These are phyloP conservation scores for Aspergillus fructus DNA, from an alignment of 2,329 filamentous ascomycete genomes.

Conservation along the genomic window DNA sequence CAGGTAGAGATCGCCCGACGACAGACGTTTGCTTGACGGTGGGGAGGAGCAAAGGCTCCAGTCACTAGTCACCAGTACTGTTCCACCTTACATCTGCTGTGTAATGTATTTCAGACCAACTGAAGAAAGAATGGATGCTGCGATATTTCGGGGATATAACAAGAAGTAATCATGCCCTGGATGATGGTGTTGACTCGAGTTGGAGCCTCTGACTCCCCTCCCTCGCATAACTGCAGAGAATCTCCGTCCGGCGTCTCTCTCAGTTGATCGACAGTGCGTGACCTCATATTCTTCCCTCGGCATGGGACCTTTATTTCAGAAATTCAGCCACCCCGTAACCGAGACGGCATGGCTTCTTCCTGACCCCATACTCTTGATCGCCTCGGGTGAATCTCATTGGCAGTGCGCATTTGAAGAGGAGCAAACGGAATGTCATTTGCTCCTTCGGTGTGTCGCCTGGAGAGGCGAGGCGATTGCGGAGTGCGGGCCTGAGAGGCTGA, in stretches of 20 bases:
- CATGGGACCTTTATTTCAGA: slow-evolving; percentile 13
- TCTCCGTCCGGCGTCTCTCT: slow-evolving; percentile 1
- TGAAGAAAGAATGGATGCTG: not conserved
- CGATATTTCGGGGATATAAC: not conserved
- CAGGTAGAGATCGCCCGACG: slow-evolving; percentile 25
- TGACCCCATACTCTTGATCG: slow-evolving; percentile 10
- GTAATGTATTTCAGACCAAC: not conserved
- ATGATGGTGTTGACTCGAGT: not conserved
- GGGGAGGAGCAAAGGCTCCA: not conserved
- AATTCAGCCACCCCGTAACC: slow-evolving; percentile 9
- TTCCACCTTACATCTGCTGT: slow-evolving; percentile 1
- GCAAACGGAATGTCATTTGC: slow-evolving; percentile 5
- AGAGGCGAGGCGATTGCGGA: not conserved
- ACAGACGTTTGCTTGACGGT: not conserved
- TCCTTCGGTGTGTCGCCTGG: not conserved
- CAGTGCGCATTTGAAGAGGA: not conserved
- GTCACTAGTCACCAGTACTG: not conserved
- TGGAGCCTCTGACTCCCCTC: not conserved
- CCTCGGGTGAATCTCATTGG: slow-evolving; percentile 8
- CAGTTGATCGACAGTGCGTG: slow-evolving; percentile 37
- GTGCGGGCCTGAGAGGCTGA: not conserved
- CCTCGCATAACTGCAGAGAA: not conserved
- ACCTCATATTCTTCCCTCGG: slow-evolving; percentile 24
- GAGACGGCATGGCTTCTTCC: slow-evolving; percentile 1
- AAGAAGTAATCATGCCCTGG: not conserved